phyloP scores from a whole-genome alignment of 164 flowering plant genomes.

The Platanus orientalis region DNA sequence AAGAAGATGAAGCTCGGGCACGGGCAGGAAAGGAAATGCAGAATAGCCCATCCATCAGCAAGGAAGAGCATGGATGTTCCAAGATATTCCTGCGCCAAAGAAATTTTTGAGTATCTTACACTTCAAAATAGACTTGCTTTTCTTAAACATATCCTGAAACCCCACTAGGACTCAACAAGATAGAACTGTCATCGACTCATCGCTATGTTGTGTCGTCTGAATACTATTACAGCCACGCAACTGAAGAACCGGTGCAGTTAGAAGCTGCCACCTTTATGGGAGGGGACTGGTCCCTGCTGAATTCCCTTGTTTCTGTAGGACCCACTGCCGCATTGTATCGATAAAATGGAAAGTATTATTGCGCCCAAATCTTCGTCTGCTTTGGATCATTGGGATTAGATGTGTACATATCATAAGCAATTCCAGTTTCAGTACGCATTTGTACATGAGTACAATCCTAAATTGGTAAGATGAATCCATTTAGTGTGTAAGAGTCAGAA shows the following conservation, averaged over 20 bases:
- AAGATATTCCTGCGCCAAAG: constrained; percentile 94
- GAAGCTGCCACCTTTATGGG: constrained; percentile 13
- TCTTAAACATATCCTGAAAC: constrained; percentile 16
- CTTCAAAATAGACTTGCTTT: constrained; percentile 29
- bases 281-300: constrained; percentile 5
- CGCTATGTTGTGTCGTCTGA: constrained; percentile 6
- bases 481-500: background rate
- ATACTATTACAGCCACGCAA: constrained; percentile 13
- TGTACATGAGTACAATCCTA: background rate
- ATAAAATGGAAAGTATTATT: background rate
- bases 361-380: background rate
- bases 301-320: constrained; percentile 4
- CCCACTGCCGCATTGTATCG: background rate
- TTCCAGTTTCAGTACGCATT: constrained; percentile 1
- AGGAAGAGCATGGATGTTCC: constrained; percentile 54
- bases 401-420: background rate
- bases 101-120: constrained; percentile 69
- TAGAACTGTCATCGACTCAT: constrained; percentile 16
- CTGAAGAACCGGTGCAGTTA: constrained; percentile 13
- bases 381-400: background rate
- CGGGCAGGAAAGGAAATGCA: constrained; percentile 57
- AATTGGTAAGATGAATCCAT: background rate
- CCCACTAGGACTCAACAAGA: constrained; percentile 19
- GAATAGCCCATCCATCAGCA: constrained; percentile 63
- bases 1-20: constrained; percentile 58